phyloP scores from a whole-genome alignment of 345 rosid species.

The Camelina laxa region DNA sequence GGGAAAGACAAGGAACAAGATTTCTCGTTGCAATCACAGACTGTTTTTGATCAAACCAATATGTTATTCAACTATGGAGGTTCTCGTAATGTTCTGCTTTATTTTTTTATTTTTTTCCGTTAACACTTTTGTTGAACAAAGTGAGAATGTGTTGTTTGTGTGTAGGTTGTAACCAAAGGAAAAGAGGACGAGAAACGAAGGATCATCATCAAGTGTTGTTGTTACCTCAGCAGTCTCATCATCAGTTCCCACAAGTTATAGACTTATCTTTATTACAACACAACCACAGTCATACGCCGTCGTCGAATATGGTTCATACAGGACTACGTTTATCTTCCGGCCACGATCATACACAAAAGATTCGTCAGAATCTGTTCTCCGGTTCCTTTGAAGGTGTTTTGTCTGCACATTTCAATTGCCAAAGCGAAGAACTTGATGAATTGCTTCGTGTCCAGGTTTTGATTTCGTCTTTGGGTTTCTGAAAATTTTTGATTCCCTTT shows the following conservation, averaged over 20 bases:
- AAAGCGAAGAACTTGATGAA: slow-evolving; percentile 67
- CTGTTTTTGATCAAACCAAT: slow-evolving; percentile 30
- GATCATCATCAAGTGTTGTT: neutral
- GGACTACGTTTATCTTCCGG: slow-evolving; percentile 76
- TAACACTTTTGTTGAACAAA: neutral
- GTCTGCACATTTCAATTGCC: slow-evolving; percentile 54
- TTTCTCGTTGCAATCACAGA: slow-evolving; percentile 47
- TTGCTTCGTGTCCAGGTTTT: slow-evolving; percentile 74
- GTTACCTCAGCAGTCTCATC: slow-evolving; percentile 15
- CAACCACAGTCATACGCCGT: slow-evolving; percentile 1
- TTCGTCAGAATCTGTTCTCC: slow-evolving; percentile 34
- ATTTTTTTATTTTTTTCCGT: neutral
- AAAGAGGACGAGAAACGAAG: slow-evolving; percentile 60
- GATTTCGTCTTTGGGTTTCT: neutral
- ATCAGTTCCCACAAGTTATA: slow-evolving; percentile 37
- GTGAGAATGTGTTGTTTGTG: neutral
- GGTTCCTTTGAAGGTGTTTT: slow-evolving; percentile 48
- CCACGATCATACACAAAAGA: slow-evolving; percentile 49
- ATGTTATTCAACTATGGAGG: slow-evolving; percentile 29
- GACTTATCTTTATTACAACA: slow-evolving; percentile 33
- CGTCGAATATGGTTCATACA: slow-evolving; percentile 54
- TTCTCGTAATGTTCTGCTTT: neutral
- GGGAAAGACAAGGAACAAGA: slow-evolving; percentile 60
- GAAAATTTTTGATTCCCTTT: slow-evolving; percentile 19
- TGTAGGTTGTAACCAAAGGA: slow-evolving; percentile 48